A percentile compares a stretch with the other conserved stretches of the same genome.
Conservation (phyloP, 2,329 filamentous ascomycete genomes). For the Colletotrichum sp. region DNA sequence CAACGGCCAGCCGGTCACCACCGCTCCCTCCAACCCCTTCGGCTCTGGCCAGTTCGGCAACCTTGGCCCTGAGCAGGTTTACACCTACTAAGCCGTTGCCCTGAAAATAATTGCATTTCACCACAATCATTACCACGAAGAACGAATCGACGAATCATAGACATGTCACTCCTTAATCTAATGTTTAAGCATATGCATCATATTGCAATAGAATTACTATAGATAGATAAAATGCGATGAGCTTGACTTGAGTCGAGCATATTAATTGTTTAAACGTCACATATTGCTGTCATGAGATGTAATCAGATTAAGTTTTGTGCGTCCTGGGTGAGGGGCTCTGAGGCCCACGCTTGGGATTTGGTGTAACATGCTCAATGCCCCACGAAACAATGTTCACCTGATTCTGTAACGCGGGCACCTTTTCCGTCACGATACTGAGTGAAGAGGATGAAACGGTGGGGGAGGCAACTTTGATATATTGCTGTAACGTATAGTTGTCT, state of each 20-base stretch:
- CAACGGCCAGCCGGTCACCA: constrained; percentile 9
- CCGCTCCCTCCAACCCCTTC: constrained; percentile 8
- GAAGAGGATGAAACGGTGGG: not conserved
- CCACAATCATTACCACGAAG: not conserved
- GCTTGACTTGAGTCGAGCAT: not conserved
- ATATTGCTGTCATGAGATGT: not conserved
- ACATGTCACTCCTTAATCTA: not conserved
- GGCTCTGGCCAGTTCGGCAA: constrained; percentile 12
- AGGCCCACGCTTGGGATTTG: not conserved
- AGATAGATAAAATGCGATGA: not conserved
- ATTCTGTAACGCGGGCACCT: not conserved
- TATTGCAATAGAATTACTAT: not conserved
- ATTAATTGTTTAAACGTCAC: not conserved
- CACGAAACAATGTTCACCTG: not conserved
- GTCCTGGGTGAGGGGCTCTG: not conserved
- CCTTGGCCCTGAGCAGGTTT: constrained; percentile 13
- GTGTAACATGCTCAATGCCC: not conserved
- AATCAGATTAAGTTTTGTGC: not conserved
- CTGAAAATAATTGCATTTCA: not conserved
- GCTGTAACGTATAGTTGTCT: not conserved
- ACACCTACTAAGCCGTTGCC: not conserved
- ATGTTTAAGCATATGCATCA: not conserved
- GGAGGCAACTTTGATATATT: not conserved
- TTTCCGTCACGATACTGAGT: fast-evolving
- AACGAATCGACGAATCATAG: not conserved